phyloP scores from a whole-genome alignment of 345 rosid genomes.

The Linum tenue region DNA sequence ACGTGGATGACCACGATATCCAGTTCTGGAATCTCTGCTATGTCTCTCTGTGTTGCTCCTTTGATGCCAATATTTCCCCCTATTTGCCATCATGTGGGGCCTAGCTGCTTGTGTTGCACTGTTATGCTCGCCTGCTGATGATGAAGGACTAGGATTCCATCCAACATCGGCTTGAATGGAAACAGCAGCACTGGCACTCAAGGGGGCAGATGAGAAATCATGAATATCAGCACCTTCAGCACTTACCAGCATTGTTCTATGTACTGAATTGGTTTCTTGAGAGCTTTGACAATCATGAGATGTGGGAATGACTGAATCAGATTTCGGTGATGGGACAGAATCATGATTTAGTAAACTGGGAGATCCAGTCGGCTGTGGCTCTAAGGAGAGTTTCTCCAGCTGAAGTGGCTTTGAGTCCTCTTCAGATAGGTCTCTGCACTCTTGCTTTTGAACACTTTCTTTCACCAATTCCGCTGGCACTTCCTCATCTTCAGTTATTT shows the following conservation, averaged over 20 bases:
- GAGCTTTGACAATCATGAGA: constrained; percentile 24
- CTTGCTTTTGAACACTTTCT: constrained; percentile 18
- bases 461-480: constrained; percentile 21
- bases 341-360: constrained; percentile 3
- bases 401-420: constrained; percentile 26
- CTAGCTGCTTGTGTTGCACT: constrained; percentile 6
- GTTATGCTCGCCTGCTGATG: constrained; percentile 26
- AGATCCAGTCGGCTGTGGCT: constrained; percentile 13
- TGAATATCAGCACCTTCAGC: constrained; percentile 24
- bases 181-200: constrained; percentile 30
- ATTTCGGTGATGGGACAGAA: background rate
- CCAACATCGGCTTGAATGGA: constrained; percentile 25
- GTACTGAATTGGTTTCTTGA: constrained; percentile 19
- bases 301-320: background rate
- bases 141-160: constrained; percentile 20
- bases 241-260: constrained; percentile 22
- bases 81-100: constrained; percentile 16
- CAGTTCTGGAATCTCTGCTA: constrained; percentile 36
- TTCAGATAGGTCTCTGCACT: constrained; percentile 19
- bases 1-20: constrained; percentile 37
- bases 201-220: constrained; percentile 21
- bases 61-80: constrained; percentile 29
- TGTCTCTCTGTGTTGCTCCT: constrained; percentile 27
- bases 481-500: constrained; percentile 20
- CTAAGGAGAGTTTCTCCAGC: constrained; percentile 39